phyloP scores from a whole-genome alignment of 2,329 filamentous ascomycete species.

The Lizonia empirigonia region DNA sequence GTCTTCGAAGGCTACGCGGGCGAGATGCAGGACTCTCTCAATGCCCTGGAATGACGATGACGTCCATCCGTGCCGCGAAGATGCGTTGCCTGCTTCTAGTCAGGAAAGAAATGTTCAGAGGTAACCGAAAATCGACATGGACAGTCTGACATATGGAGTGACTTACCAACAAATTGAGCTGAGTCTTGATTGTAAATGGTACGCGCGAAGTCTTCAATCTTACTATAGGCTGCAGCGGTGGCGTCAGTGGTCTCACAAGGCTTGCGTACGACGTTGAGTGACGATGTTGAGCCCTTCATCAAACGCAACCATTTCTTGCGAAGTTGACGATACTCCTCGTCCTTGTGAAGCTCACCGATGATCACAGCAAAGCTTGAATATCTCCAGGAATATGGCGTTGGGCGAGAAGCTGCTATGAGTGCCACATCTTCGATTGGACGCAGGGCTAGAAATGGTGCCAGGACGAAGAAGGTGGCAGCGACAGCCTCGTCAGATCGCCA shows the following conservation, averaged over 20 bases:
- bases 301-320: not conserved
- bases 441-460: constrained; percentile 15
- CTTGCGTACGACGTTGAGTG: no score
- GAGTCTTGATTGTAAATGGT: constrained; percentile 3
- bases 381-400: not conserved
- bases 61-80: not conserved
- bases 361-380: not conserved
- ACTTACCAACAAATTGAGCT: not conserved
- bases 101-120: not conserved
- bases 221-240: constrained; percentile 1
- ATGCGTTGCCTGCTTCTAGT: not conserved
- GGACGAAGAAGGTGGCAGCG: constrained; percentile 10
- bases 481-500: constrained; percentile 14
- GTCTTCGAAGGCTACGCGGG: constrained; percentile 16
- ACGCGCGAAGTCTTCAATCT: constrained; percentile 4
- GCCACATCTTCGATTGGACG: not conserved
- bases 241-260: no score
- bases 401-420: not conserved
- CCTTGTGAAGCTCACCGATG: not conserved
- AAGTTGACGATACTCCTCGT: not conserved
- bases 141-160: no score
- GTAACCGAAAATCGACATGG: no score
- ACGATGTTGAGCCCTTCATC: no score
- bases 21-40: constrained; percentile 16
- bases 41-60: constrained; percentile 6